Evolutionary conservation across 2,329 filamentous ascomycete genomes (phyloP).

Genomic region (Cordyceps militaris): DNA sequence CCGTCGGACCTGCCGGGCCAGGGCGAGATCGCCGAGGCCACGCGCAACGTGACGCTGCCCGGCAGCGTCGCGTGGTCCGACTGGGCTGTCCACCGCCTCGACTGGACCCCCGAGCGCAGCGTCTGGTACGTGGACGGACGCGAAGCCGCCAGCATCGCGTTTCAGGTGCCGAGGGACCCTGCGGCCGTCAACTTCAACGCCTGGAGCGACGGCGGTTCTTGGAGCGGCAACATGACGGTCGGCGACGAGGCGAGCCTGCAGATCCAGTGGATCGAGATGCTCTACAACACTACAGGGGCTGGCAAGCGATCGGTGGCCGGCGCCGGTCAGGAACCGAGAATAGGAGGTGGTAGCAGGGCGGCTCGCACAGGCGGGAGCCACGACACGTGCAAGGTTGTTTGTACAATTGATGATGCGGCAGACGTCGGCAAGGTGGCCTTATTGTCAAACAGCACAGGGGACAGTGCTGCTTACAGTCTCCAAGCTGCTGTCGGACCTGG

Average conservation of each 20-base stretch:
- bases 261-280: constrained; percentile 56
- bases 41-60: constrained; percentile 41
- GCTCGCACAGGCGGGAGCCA: constrained; percentile 22
- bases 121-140: constrained; percentile 47
- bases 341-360: constrained; percentile 20
- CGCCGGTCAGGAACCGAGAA: background rate
- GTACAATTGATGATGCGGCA: constrained; percentile 28
- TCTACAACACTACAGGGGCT: constrained; percentile 40
- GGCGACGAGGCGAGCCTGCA: constrained; percentile 46
- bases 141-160: constrained; percentile 44
- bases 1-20: constrained; percentile 41
- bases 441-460: constrained; percentile 20
- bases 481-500: background rate
- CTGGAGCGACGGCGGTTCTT: constrained; percentile 54
- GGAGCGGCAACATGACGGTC: constrained; percentile 51
- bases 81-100: constrained; percentile 53
- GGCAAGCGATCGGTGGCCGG: constrained; percentile 16
- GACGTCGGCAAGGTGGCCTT: constrained; percentile 20
- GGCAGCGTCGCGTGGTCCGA: constrained; percentile 39
- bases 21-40: constrained; percentile 38
- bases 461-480: background rate
- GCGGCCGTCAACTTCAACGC: constrained; percentile 50
- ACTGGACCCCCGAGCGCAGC: constrained; percentile 48
- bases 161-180: constrained; percentile 47
- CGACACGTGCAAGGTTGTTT: constrained; percentile 22